phyloP scores from a whole-genome alignment of 2,329 filamentous ascomycete species.

The Trichoderma sp. region DNA sequence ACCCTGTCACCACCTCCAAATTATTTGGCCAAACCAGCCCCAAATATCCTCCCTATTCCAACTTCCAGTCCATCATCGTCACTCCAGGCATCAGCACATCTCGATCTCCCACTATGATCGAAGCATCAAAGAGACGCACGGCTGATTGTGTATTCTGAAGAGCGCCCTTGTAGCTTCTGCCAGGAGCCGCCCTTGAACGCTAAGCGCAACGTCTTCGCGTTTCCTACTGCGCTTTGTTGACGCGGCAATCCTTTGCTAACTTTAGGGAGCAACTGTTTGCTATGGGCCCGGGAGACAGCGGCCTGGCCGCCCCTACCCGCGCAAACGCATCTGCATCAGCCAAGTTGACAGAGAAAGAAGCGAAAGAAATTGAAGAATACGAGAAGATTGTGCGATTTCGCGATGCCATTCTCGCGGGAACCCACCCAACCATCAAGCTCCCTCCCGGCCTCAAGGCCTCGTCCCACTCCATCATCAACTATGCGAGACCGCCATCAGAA shows the following conservation, averaged over 20 bases:
- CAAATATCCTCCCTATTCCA: neutral
- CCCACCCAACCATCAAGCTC: constrained; percentile 61
- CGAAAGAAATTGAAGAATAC: constrained; percentile 65
- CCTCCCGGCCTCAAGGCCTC: constrained; percentile 40
- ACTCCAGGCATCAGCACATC: constrained; percentile 5
- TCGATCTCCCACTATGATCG: constrained; percentile 1
- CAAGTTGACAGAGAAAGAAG: constrained; percentile 43
- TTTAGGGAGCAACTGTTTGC: neutral
- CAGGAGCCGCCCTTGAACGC: neutral
- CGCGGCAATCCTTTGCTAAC: constrained; percentile 6
- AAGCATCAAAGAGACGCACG: neutral
- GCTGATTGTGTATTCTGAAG: neutral
- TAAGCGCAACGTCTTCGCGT: neutral
- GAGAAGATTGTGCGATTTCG: constrained; percentile 77
- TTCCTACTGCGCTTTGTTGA: neutral
- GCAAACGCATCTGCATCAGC: constrained; percentile 24
- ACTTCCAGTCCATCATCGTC: neutral
- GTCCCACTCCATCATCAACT: constrained; percentile 17
- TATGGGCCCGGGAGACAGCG: constrained; percentile 30
- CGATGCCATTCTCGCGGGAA: constrained; percentile 76
- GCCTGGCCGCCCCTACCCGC: constrained; percentile 21
- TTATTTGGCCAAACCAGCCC: neutral
- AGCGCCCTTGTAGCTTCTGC: neutral
- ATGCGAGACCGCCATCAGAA: constrained; percentile 14
- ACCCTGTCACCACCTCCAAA: constrained; percentile 4